Conservation (phyloP, 495 filamentous ascomycete species). For the Neurospora sp. region DNA sequence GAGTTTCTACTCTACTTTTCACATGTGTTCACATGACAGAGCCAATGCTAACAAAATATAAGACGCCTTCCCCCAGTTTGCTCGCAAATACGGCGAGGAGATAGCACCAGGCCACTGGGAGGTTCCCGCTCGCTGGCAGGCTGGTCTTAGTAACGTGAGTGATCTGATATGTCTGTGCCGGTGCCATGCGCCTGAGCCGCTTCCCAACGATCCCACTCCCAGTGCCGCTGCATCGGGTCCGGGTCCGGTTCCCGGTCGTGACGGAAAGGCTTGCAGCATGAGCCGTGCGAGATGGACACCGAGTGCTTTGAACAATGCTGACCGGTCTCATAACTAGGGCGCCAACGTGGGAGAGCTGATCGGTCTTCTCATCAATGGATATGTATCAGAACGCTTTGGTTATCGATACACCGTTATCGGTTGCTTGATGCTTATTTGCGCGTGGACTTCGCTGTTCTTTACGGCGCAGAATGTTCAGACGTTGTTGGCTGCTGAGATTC, state of each 20-base stretch:
- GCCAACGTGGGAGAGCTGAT: slow-evolving; percentile 57
- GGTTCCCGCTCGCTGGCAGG: slow-evolving; percentile 65
- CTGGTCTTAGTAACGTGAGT: slow-evolving; percentile 61
- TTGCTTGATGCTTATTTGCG: slow-evolving; percentile 54
- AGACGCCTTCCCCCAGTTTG: slow-evolving; percentile 52
- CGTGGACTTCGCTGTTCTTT: slow-evolving; percentile 68
- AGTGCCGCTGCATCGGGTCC: not conserved
- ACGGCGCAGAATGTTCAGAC: slow-evolving; percentile 59
- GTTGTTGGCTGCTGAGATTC: slow-evolving; percentile 62
- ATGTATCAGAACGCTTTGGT: slow-evolving; percentile 63
- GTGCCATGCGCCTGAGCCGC: not conserved
- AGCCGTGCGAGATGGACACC: not conserved
- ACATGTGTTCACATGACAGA: not conserved
- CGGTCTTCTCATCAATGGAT: slow-evolving; percentile 67
- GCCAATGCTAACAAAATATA: not conserved
- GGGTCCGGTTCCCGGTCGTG: not conserved
- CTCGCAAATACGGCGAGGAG: slow-evolving; percentile 55
- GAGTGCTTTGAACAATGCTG: not conserved
- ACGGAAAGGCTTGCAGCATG: not conserved
- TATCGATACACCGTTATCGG: slow-evolving; percentile 62
- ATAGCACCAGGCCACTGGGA: slow-evolving; percentile 50
- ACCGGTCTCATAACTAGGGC: slow-evolving; percentile 9
- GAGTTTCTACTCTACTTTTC: slow-evolving; percentile 4
- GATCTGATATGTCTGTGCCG: not conserved
- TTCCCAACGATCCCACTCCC: not conserved